Evolutionary conservation across 179 eudicot genomes (phyloP).

Genomic region (Amaranthus tricolor): DNA sequence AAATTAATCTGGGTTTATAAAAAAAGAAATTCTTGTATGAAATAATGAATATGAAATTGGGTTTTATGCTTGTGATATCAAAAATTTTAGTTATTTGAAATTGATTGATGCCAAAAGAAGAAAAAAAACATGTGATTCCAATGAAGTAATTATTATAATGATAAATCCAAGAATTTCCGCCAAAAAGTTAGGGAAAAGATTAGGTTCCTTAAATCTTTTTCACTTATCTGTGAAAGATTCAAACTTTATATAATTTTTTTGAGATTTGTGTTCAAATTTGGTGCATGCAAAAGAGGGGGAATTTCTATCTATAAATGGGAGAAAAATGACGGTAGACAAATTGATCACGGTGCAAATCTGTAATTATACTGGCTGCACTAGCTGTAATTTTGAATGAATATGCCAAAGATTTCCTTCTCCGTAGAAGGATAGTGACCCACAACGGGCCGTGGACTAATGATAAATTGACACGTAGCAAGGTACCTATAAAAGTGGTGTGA

Average conservation of each 20-base stretch:
- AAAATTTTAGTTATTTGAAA: neutral
- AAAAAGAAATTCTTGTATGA: neutral
- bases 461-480: neutral
- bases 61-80: neutral
- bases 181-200: neutral
- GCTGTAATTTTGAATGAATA: slow-evolving; percentile 10
- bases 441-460: slow-evolving; percentile 10
- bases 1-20: neutral
- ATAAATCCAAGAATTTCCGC: slow-evolving; percentile 3
- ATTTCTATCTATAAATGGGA: neutral
- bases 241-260: neutral
- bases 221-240: neutral
- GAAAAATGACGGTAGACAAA: neutral
- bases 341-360: slow-evolving; percentile 16
- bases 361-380: neutral
- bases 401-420: slow-evolving; percentile 15
- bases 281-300: slow-evolving; percentile 6
- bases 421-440: neutral
- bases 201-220: slow-evolving; percentile 13
- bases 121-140: neutral
- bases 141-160: neutral
- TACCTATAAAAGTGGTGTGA: neutral
- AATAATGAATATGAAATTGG: too few species aligned
- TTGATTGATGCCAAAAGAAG: neutral
- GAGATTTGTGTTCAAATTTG: neutral